Evolutionary conservation across 352 stramenopile genomes (phyloP).

Genomic region (Phytophthora pisi): DNA sequence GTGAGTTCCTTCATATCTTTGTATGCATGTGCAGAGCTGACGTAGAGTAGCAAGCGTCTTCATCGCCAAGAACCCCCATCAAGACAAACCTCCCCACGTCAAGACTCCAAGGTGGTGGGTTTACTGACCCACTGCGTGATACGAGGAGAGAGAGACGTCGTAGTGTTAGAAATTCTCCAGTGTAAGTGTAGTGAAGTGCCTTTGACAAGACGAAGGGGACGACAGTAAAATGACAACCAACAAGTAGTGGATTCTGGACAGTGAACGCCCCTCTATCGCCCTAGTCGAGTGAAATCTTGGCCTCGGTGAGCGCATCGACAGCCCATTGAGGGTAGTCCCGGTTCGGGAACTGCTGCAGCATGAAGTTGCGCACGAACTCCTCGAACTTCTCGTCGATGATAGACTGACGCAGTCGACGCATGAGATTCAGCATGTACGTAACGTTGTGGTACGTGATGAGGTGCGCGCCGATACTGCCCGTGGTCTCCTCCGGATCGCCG

Average conservation of each 20-base stretch:
- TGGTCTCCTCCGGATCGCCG: slow-evolving; percentile 29
- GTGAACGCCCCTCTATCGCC: background rate
- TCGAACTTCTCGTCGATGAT: slow-evolving; percentile 80
- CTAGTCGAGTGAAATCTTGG: slow-evolving; percentile 49
- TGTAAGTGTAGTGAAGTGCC: slow-evolving; percentile 33
- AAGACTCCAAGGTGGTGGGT: slow-evolving; percentile 13
- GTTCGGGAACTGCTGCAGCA: slow-evolving; percentile 71
- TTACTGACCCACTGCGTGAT: slow-evolving; percentile 1
- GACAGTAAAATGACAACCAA: slow-evolving; percentile 31
- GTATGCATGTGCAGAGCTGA: slow-evolving; percentile 31
- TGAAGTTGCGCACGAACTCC: slow-evolving; percentile 78
- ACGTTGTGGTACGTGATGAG: slow-evolving; percentile 87
- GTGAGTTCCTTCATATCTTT: slow-evolving; percentile 18
- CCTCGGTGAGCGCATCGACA: slow-evolving; percentile 67
- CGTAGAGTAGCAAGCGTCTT: slow-evolving; percentile 35
- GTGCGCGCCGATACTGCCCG: slow-evolving; percentile 58
- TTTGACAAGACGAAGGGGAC: slow-evolving; percentile 26
- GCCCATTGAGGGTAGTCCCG: slow-evolving; percentile 69
- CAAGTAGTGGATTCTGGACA: slow-evolving; percentile 20
- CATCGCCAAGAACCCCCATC: slow-evolving; percentile 31
- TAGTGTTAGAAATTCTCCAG: slow-evolving; percentile 33
- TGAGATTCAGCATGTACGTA: slow-evolving; percentile 84
- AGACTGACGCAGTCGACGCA: slow-evolving; percentile 68
- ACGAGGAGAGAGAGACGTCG: slow-evolving; percentile 17
- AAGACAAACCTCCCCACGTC: slow-evolving; percentile 21